phyloP scores from a whole-genome alignment of 495 filamentous ascomycete genomes.

The Penicillium arizonense region DNA sequence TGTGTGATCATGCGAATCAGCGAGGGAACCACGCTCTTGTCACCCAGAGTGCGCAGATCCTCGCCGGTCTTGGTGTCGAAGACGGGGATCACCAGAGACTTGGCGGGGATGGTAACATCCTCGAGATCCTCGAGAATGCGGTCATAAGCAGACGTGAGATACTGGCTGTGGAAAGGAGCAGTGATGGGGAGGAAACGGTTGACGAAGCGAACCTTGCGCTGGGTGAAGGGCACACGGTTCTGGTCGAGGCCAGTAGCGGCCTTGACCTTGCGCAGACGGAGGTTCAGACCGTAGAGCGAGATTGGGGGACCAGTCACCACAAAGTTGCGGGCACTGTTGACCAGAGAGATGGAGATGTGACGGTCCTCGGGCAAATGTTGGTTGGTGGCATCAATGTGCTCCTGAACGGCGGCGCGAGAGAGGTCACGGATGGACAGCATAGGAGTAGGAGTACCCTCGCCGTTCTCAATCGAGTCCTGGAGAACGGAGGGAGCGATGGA shows the following conservation, averaged over 20 bases:
- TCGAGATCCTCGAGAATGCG: constrained; percentile 84
- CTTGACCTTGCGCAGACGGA: constrained; percentile 92
- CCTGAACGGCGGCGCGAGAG: constrained; percentile 77
- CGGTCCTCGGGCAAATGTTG: constrained; percentile 88
- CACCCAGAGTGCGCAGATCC: constrained; percentile 67
- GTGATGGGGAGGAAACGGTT: constrained; percentile 98
- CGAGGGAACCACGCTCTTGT: constrained; percentile 69
- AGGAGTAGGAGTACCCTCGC: constrained; percentile 89
- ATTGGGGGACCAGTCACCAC: constrained; percentile 96
- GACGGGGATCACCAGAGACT: constrained; percentile 73
- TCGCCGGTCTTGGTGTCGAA: constrained; percentile 84
- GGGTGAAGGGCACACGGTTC: constrained; percentile 88
- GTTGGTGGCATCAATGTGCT: constrained; percentile 94
- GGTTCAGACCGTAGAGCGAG: constrained; percentile 92
- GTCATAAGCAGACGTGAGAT: constrained; percentile 74
- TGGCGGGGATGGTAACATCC: constrained; percentile 67
- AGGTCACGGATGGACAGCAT: constrained; percentile 98
- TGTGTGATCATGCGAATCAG: constrained; percentile 91
- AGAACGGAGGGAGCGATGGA: constrained; percentile 87
- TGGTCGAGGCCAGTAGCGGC: constrained; percentile 95
- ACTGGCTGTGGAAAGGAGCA: constrained; percentile 95
- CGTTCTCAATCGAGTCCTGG: constrained; percentile 92
- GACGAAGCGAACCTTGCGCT: constrained; percentile 93
- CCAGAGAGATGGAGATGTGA: constrained; percentile 90
- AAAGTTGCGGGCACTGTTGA: constrained; percentile 95